These are phyloP conservation scores for Paecilomyces dactylethromorphus DNA, from an alignment of 2,329 filamentous ascomycete genomes.

Conservation along the genomic window DNA sequence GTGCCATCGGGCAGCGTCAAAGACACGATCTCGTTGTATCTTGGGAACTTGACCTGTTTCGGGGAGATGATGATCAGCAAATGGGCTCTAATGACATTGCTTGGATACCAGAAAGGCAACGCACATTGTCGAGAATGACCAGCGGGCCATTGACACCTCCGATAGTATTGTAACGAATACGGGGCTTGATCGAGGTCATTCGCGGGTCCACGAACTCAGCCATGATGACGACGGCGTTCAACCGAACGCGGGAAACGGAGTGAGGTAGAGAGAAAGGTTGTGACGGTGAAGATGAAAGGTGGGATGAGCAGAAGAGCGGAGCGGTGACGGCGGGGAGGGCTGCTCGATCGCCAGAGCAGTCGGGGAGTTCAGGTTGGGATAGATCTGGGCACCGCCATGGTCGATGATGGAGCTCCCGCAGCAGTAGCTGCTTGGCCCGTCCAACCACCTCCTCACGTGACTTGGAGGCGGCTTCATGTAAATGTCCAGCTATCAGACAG, in stretches of 20 bases:
- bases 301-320: conserved; percentile 2
- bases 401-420: not conserved
- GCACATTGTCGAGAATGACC: conserved; percentile 93
- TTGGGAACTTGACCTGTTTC: conserved; percentile 85
- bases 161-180: conserved; percentile 95
- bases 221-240: conserved; percentile 22
- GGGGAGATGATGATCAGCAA: conserved; percentile 10
- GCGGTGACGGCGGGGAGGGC: conserved; percentile 4
- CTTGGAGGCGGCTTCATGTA: not conserved
- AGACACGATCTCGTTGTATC: conserved; percentile 96
- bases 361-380: not conserved
- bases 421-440: not conserved
- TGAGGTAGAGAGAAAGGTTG: conserved; percentile 7
- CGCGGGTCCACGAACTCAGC: conserved; percentile 38
- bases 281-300: conserved; percentile 8
- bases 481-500: not conserved
- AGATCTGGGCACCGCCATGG: not conserved
- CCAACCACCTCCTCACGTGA: not conserved
- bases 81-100: conserved; percentile 1
- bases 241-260: conserved; percentile 8
- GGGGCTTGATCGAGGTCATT: conserved; percentile 54
- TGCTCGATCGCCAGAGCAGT: not conserved
- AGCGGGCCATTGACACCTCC: conserved; percentile 96
- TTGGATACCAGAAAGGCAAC: conserved; percentile 23
- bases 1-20: conserved; percentile 93